Conservation (phyloP, 2,329 filamentous ascomycete genomes). For the Paecilomyces fulvus region DNA sequence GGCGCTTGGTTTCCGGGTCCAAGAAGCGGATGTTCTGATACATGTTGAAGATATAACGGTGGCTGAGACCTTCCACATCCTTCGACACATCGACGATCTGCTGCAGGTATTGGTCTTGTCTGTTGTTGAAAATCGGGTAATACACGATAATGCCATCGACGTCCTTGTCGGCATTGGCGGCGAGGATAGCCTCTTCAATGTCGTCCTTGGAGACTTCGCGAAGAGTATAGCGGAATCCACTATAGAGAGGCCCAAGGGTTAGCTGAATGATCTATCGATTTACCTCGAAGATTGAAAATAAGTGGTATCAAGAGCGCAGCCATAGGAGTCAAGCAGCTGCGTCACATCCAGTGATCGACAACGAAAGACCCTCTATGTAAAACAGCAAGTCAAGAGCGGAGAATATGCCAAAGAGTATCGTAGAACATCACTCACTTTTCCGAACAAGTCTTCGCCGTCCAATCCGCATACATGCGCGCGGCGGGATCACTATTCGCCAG, state of each 20-base stretch:
- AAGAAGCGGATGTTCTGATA: constrained; percentile 97
- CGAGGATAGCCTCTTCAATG: constrained; percentile 80
- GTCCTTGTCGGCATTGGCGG: constrained; percentile 67
- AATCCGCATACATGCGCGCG: constrained; percentile 88
- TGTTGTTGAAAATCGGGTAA: constrained; percentile 90
- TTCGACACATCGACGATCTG: constrained; percentile 85
- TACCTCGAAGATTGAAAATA: neutral
- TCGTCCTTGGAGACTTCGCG: constrained; percentile 75
- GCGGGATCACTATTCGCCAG: constrained; percentile 87
- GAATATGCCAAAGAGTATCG: neutral
- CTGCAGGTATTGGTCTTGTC: constrained; percentile 90
- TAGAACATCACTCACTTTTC: constrained; percentile 69
- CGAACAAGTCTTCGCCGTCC: constrained; percentile 91
- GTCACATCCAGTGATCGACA: neutral
- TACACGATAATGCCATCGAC: constrained; percentile 95
- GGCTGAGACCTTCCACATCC: constrained; percentile 90
- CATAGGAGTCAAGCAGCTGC: neutral
- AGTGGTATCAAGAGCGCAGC: neutral
- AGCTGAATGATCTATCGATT: neutral
- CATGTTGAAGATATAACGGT: constrained; percentile 97
- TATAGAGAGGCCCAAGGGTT: constrained; percentile 26
- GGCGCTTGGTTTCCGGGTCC: constrained; percentile 56
- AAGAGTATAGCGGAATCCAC: constrained; percentile 83
- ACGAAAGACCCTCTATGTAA: neutral
- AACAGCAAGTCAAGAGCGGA: neutral